A percentile compares a stretch with the other conserved stretches of the same genome.
Evolutionary conservation across 768 basidiomycete genomes (phyloP).

Genomic region (Mycena alexandri): DNA sequence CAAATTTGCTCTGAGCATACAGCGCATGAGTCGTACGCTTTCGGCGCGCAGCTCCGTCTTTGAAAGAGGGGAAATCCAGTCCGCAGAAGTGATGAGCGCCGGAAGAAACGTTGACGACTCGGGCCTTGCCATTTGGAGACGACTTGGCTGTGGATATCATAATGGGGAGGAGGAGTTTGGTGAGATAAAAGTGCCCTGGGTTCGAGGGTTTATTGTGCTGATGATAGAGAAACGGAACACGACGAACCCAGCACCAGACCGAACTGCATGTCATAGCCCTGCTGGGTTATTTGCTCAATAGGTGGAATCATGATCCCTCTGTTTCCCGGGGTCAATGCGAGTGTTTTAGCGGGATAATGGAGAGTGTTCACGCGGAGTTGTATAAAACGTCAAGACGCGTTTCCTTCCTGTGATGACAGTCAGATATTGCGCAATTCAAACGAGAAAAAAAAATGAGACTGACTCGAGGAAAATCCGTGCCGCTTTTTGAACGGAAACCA

Average conservation of each 20-base stretch:
- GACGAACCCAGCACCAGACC: slow-evolving; percentile 2
- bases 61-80: too few species aligned
- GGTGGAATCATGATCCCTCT: slow-evolving; percentile 5
- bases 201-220: too few species aligned
- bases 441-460: not conserved
- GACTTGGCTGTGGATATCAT: too few species aligned
- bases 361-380: not conserved
- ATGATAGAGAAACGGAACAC: not conserved
- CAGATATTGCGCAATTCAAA: not conserved
- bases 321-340: not conserved
- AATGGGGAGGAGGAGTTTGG: too few species aligned
- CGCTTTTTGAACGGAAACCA: not conserved
- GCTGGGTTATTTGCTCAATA: not conserved
- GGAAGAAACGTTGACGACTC: too few species aligned
- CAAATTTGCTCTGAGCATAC: too few species aligned
- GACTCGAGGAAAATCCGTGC: not conserved
- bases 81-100: too few species aligned
- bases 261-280: slow-evolving; percentile 1
- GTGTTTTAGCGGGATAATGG: not conserved
- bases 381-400: not conserved
- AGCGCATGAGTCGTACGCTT: too few species aligned
- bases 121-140: too few species aligned
- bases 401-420: not conserved
- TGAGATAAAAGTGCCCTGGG: too few species aligned
- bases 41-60: too few species aligned